Evolutionary conservation across 2,329 filamentous ascomycete species (phyloP).

Genomic region (Beauveria sp.): DNA sequence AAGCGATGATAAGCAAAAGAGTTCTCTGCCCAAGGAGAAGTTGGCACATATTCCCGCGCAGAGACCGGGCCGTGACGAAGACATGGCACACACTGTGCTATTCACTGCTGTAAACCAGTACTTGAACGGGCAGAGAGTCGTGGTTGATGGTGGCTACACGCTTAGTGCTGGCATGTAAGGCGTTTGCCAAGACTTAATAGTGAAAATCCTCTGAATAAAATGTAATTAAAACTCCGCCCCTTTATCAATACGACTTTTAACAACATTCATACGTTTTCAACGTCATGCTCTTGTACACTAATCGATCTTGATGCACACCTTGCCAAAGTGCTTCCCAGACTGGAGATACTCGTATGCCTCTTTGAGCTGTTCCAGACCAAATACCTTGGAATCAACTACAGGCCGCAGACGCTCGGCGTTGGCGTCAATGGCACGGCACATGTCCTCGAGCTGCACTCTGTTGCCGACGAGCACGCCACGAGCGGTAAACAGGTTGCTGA

Average conservation of each 20-base stretch:
- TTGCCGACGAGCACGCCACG: slow-evolving; percentile 40
- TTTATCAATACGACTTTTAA: too few species aligned
- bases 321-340: slow-evolving; percentile 23
- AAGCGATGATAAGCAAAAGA: slow-evolving; percentile 45
- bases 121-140: slow-evolving; percentile 34
- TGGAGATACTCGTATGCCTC: slow-evolving; percentile 25
- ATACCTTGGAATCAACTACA: slow-evolving; percentile 37
- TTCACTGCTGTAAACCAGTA: slow-evolving; percentile 41
- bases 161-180: slow-evolving; percentile 28
- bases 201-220: too few species aligned
- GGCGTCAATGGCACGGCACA: slow-evolving; percentile 42
- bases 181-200: neutral
- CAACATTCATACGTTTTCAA: too few species aligned
- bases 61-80: slow-evolving; percentile 61
- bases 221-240: neutral
- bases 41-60: slow-evolving; percentile 58
- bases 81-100: slow-evolving; percentile 62
- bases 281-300: neutral
- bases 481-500: slow-evolving; percentile 30
- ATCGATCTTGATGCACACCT: slow-evolving; percentile 22
- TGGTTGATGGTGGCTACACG: slow-evolving; percentile 38
- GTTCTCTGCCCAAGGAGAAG: slow-evolving; percentile 47
- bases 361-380: slow-evolving; percentile 30
- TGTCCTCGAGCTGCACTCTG: slow-evolving; percentile 42
- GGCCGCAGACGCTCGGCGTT: slow-evolving; percentile 34